Conservation (phyloP, 2,329 filamentous ascomycete species). For the Bipolaris sorokiniana region DNA sequence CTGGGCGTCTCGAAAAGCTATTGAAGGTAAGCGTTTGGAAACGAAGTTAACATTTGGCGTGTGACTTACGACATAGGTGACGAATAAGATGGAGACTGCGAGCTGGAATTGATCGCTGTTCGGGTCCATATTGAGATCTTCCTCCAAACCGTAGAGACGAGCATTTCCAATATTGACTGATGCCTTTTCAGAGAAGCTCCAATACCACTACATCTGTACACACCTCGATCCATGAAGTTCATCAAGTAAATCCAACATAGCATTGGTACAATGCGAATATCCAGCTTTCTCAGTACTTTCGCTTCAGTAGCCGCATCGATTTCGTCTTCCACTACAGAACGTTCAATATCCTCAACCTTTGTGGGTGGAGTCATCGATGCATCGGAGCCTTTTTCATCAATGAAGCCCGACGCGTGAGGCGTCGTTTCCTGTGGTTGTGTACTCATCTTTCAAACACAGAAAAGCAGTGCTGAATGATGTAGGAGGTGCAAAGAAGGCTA, state of each 20-base stretch:
- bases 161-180: conserved; percentile 53
- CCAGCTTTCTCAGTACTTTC: conserved; percentile 57
- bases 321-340: conserved; percentile 6
- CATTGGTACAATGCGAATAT: conserved; percentile 57
- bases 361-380: conserved; percentile 18
- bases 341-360: conserved; percentile 23
- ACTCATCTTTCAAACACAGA: conserved; percentile 7
- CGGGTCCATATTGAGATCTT: conserved; percentile 26
- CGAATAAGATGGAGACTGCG: conserved; percentile 32
- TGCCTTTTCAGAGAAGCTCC: background rate
- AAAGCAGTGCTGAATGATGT: background rate
- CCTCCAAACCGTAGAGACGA: conserved; percentile 25
- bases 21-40: conserved; percentile 18
- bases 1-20: conserved; percentile 53
- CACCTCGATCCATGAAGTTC: conserved; percentile 56
- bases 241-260: conserved; percentile 63
- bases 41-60: background rate
- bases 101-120: conserved; percentile 30
- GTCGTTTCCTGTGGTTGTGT: background rate
- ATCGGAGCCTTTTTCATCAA: conserved; percentile 18
- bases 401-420: conserved; percentile 14
- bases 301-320: conserved; percentile 56
- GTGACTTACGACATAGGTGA: conserved; percentile 32
- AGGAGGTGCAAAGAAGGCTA: background rate
- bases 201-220: background rate